Percentiles rank a stretch among this genome's conserved stretches.
phyloP scores from a whole-genome alignment of 495 filamentous ascomycete genomes.

The Jackrogersella minutella region DNA sequence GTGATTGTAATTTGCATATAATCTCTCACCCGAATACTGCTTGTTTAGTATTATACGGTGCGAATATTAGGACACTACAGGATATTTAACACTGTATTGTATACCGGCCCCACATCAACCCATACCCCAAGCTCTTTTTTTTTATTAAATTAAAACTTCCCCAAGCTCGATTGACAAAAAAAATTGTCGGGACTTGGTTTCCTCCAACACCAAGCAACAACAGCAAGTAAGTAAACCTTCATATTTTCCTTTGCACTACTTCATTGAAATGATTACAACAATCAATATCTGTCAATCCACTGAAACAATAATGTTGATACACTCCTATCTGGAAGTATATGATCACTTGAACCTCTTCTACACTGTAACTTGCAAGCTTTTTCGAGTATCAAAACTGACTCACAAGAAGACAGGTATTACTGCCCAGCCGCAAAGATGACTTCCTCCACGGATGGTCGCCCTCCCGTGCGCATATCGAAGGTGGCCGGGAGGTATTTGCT shows the following conservation, averaged over 20 bases:
- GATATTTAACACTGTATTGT: constrained; percentile 14
- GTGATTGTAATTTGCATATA: neutral
- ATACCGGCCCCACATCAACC: constrained; percentile 18
- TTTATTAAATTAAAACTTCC: constrained; percentile 18
- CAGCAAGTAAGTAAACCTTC: constrained; percentile 33
- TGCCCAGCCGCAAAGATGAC: constrained; percentile 34
- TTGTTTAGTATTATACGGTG: neutral
- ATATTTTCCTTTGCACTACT: constrained; percentile 1
- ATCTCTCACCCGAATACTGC: neutral
- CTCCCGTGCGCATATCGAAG: constrained; percentile 77
- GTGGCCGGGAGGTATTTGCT: constrained; percentile 84
- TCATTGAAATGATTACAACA: constrained; percentile 72
- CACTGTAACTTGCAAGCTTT: neutral
- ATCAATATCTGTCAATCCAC: constrained; percentile 88
- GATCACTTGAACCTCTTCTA: constrained; percentile 32
- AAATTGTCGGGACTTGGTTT: constrained; percentile 3
- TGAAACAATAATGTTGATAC: constrained; percentile 61
- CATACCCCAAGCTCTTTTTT: constrained; percentile 29
- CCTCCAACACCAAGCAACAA: constrained; percentile 25
- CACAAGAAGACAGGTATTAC: constrained; percentile 17
- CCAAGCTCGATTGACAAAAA: constrained; percentile 29
- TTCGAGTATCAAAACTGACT: constrained; percentile 28
- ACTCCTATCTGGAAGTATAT: constrained; percentile 50
- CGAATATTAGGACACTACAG: neutral
- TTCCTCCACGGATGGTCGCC: constrained; percentile 26